Base-by-base conservation (phyloP, 2,329 filamentous ascomycete genomes). In the Coniochaeta hoffmannii region DNA sequence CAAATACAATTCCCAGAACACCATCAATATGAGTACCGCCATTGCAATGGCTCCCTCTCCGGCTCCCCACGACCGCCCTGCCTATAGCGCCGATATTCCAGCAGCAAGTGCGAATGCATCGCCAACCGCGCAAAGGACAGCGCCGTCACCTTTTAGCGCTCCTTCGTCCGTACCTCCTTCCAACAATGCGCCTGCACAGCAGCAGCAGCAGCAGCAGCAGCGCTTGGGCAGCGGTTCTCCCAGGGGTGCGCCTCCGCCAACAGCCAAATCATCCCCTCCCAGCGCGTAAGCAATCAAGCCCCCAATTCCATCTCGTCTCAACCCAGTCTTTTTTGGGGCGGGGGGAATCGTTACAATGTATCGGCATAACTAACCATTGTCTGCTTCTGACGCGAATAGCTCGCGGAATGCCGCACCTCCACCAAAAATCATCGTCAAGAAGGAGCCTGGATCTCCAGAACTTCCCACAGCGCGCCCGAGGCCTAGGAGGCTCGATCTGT, bases 341-440 rank as follows among this genome's bases (percentile, higher is more conserved):
- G n/a, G n/a, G n/a, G n/a, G n/a, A n/a, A n/a, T n/a, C n/a, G n/a
- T n/a, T n/a, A 10, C 41, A 11, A 26, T 46, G 41, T 10, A 46
- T 46, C 22, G 8, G 3, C 19, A 46, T n/a, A 46, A 58, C 58
- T 56, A 57, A 63, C 57, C 57, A 61, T 66, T n/a, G 49, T 17
- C 26, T 53, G 57, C 65, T 57, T 64, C 57, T 53, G 58, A 56
- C 56, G 56, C 54, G 36, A 52, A 59, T 63, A 77, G 77, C 62
- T 68, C 77, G 71, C 79, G 78, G 73, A 77, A 72, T 76, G 80
- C 69, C 72, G 74, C 69, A 69, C 78, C 73, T 49, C 71, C 73
- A 28, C 89, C 89, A 38, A 92, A 90, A 74, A 95, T 97, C 60
- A 81, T 96, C 61, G 92, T 99, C 57, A 97, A 97, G 79, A 97